Conservation (phyloP, 1,284 basidiomycete genomes). For the Sanguinoderma infundibulare region DNA sequence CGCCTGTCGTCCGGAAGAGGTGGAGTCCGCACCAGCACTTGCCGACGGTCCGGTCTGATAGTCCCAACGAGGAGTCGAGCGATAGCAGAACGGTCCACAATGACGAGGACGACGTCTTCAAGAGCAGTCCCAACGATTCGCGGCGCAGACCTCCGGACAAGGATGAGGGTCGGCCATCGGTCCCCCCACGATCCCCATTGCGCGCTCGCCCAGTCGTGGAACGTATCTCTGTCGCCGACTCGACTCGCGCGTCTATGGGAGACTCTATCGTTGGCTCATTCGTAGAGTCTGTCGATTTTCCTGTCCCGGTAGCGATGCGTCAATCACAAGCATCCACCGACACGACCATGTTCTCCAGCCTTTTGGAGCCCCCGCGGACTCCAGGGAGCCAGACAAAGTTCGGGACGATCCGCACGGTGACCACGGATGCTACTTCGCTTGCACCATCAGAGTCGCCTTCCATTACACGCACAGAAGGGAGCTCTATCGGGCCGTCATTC, state of each 20-base stretch:
- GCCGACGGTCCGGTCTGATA: constrained; percentile 58
- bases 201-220: constrained; percentile 44
- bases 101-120: constrained; percentile 25
- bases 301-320: constrained; percentile 29
- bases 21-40: constrained; percentile 59
- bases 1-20: constrained; percentile 42
- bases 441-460: constrained; percentile 58
- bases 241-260: constrained; percentile 41
- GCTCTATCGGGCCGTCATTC: constrained; percentile 46
- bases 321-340: constrained; percentile 50
- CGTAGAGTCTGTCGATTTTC: constrained; percentile 30
- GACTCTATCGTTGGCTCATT: constrained; percentile 41
- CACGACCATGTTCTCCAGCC: constrained; percentile 63
- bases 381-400: constrained; percentile 55
- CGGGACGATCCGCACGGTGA: constrained; percentile 78
- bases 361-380: constrained; percentile 56
- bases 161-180: constrained; percentile 43
- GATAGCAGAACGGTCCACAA: constrained; percentile 32
- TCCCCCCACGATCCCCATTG: constrained; percentile 60
- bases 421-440: constrained; percentile 74
- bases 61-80: constrained; percentile 40
- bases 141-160: constrained; percentile 21
- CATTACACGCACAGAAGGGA: constrained; percentile 65
- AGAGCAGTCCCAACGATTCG: constrained; percentile 11
- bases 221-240: constrained; percentile 45